These are phyloP conservation scores for Phytophthora niederhauseri DNA, from an alignment of 352 stramenopile species.

Conservation along the genomic window DNA sequence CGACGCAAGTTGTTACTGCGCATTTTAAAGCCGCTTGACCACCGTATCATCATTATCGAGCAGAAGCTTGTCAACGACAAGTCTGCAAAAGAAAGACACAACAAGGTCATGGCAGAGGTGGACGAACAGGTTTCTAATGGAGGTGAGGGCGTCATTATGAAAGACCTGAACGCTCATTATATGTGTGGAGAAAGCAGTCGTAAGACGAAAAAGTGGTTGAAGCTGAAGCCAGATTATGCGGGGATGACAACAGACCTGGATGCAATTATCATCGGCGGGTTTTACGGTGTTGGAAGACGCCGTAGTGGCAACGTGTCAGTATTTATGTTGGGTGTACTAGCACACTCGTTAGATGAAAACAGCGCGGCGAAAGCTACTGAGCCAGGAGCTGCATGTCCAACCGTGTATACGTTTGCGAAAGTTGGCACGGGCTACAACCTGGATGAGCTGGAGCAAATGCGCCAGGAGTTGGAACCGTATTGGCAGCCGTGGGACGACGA, in stretches of 20 bases:
- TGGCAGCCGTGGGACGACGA: slow-evolving; percentile 77
- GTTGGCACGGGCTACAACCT: slow-evolving; percentile 87
- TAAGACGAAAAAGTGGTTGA: slow-evolving; percentile 86
- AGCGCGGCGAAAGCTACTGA: slow-evolving; percentile 54
- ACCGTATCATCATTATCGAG: slow-evolving; percentile 81
- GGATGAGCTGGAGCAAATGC: slow-evolving; percentile 77
- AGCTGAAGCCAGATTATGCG: slow-evolving; percentile 88
- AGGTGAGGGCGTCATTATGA: slow-evolving; percentile 84
- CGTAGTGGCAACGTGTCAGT: slow-evolving; percentile 82
- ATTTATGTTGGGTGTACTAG: slow-evolving; percentile 79
- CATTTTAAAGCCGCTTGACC: slow-evolving; percentile 71
- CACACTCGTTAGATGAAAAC: slow-evolving; percentile 61
- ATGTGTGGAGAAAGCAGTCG: slow-evolving; percentile 87
- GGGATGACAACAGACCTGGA: slow-evolving; percentile 87
- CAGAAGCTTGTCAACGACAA: slow-evolving; percentile 81
- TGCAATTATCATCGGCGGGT: slow-evolving; percentile 79
- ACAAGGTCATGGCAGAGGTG: slow-evolving; percentile 83
- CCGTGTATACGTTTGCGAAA: slow-evolving; percentile 81
- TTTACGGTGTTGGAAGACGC: slow-evolving; percentile 77
- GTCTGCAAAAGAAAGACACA: slow-evolving; percentile 77
- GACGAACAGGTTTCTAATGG: slow-evolving; percentile 75
- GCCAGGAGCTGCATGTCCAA: slow-evolving; percentile 52
- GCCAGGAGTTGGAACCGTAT: slow-evolving; percentile 75
- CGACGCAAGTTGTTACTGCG: slow-evolving; percentile 67
- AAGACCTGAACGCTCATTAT: slow-evolving; percentile 88